phyloP scores from a whole-genome alignment of 805 yeast species.

The Barnettozyma pratensis region DNA sequence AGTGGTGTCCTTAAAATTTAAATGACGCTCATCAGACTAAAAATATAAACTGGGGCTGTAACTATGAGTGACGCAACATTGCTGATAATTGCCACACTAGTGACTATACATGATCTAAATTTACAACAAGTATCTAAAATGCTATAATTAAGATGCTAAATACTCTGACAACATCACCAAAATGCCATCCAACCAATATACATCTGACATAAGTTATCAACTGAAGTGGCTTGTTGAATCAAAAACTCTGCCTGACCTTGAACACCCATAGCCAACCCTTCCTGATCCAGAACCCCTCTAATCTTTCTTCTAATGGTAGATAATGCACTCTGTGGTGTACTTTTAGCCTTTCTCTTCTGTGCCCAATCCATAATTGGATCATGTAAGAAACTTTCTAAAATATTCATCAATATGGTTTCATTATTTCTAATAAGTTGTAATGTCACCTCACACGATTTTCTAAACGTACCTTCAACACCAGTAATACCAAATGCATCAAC shows the following conservation, averaged over 20 bases:
- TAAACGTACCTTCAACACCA: constrained; percentile 86
- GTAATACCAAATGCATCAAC: constrained; percentile 85
- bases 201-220: constrained; percentile 73
- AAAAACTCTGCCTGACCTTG: constrained; percentile 90
- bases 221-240: constrained; percentile 74
- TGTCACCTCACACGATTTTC: constrained; percentile 83
- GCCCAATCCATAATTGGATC: constrained; percentile 89
- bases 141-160: background rate
- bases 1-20: too few species aligned
- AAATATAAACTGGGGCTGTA: too few species aligned
- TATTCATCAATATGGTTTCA: constrained; percentile 82
- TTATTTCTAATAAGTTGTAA: constrained; percentile 64
- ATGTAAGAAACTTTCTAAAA: constrained; percentile 85
- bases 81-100: too few species aligned
- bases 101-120: too few species aligned
- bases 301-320: constrained; percentile 71
- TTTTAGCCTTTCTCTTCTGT: constrained; percentile 33
- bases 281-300: constrained; percentile 75
- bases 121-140: too few species aligned
- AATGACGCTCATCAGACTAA: too few species aligned
- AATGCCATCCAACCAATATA: constrained; percentile 91
- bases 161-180: constrained; percentile 31
- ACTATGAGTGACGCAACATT: too few species aligned
- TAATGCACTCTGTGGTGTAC: constrained; percentile 63
- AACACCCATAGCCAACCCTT: constrained; percentile 82